A percentile compares a stretch with the other conserved stretches of the same genome.
These are phyloP conservation scores for Mycena capillaripes DNA, from an alignment of 768 basidiomycete species.

Conservation along the genomic window DNA sequence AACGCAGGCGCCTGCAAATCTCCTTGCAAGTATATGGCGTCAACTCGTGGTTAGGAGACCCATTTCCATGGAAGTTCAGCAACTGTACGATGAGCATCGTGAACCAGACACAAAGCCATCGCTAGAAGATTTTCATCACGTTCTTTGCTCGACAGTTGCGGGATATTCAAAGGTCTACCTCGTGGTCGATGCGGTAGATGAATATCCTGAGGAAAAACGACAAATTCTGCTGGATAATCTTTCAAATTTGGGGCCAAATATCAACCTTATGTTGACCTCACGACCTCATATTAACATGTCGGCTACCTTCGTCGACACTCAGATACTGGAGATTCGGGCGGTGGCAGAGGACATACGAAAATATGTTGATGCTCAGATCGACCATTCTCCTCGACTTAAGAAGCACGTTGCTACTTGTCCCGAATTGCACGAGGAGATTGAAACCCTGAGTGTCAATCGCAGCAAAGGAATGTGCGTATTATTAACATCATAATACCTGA, in stretches of 20 bases:
- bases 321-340: slow-evolving; percentile 4
- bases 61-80: not conserved
- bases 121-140: not conserved
- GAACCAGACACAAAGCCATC: not conserved
- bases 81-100: slow-evolving; percentile 3
- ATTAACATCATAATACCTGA: not conserved
- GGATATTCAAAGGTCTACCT: slow-evolving; percentile 3
- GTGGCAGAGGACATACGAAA: not conserved
- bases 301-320: not conserved
- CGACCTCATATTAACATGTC: slow-evolving; percentile 6
- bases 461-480: slow-evolving; percentile 7
- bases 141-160: not conserved
- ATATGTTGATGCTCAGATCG: slow-evolving; percentile 2
- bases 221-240: not conserved
- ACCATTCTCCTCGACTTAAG: not conserved
- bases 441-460: not conserved
- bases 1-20: not conserved
- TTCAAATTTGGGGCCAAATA: not conserved
- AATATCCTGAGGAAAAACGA: not conserved
- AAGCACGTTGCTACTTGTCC: not conserved
- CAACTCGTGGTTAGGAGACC: not conserved
- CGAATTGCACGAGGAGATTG: slow-evolving; percentile 2
- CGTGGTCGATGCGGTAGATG: slow-evolving; percentile 17
- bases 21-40: slow-evolving; percentile 1
- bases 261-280: slow-evolving; percentile 14